Conservation (phyloP, 2,329 filamentous ascomycete species). For the Sclerotinia minor region DNA sequence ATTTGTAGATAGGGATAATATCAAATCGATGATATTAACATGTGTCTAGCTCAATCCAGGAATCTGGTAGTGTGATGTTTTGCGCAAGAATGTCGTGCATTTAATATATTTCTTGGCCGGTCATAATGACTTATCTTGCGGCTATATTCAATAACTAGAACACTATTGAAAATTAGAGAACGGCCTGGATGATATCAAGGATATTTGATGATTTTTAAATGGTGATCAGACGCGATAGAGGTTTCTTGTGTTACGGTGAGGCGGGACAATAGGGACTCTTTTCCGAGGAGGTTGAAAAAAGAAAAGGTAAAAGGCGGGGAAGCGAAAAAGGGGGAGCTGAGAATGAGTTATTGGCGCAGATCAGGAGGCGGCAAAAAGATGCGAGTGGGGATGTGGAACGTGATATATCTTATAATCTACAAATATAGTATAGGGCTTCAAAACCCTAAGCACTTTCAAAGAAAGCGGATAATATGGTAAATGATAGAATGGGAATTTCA, state of each 20-base stretch:
- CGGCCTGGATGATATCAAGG: constrained; percentile 3
- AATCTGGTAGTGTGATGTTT: constrained; percentile 11
- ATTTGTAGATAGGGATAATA: constrained; percentile 11
- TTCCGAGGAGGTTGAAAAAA: not conserved
- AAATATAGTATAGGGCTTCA: not conserved
- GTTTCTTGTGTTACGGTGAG: not conserved
- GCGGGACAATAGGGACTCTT: not conserved
- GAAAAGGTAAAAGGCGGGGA: not conserved
- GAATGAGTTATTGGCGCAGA: not conserved
- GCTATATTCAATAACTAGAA: not conserved
- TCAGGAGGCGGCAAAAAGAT: constrained; percentile 15
- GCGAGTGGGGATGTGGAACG: not conserved
- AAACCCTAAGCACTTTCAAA: not conserved
- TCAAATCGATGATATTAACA: constrained; percentile 1
- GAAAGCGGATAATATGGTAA: not conserved
- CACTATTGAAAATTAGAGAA: constrained; percentile 1
- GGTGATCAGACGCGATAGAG: not conserved
- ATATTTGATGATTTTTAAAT: not conserved
- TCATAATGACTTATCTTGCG: constrained; percentile 11
- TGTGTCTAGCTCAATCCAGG: constrained; percentile 18
- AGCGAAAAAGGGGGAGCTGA: constrained; percentile 16
- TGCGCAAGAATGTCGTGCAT: constrained; percentile 19
- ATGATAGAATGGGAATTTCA: not conserved
- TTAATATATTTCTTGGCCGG: constrained; percentile 10
- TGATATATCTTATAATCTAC: not conserved